These are phyloP conservation scores for Gossypium aridum DNA, from an alignment of 441 rosid species.

Conservation along the genomic window DNA sequence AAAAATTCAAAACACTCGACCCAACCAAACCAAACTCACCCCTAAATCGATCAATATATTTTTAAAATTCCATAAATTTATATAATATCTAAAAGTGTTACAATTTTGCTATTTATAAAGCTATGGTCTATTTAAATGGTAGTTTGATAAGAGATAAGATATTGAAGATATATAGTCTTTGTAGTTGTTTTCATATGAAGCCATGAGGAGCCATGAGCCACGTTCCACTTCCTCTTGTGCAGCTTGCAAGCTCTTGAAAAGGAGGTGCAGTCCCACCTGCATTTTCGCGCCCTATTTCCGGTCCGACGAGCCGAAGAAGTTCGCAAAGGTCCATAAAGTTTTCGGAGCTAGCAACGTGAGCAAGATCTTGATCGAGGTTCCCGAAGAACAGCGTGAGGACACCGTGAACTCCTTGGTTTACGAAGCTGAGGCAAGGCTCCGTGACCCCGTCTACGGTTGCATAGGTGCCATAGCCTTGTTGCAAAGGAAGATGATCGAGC, in stretches of 20 bases:
- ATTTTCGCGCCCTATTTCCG: conserved; percentile 83
- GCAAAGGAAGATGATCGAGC: conserved; percentile 69
- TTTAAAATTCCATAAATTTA: too few species aligned
- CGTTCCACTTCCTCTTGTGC: conserved; percentile 86
- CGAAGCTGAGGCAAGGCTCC: conserved; percentile 86
- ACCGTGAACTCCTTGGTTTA: conserved; percentile 78
- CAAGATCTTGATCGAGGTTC: conserved; percentile 74
- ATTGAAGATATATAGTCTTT: conserved; percentile 4
- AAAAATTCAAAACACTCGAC: too few species aligned
- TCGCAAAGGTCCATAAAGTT: conserved; percentile 81
- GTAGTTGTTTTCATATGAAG: conserved; percentile 25
- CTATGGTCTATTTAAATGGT: not conserved
- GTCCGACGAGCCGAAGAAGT: conserved; percentile 59
- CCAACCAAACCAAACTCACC: too few species aligned
- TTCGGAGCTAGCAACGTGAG: conserved; percentile 95
- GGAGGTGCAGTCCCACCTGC: conserved; percentile 69
- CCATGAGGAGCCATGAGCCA: conserved; percentile 70
- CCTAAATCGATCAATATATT: too few species aligned
- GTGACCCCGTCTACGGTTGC: conserved; percentile 89
- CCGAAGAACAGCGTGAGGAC: conserved; percentile 85
- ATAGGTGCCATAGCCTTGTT: conserved; percentile 81
- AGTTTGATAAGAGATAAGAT: conserved; percentile 13
- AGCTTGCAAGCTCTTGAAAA: conserved; percentile 82
- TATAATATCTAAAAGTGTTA: not conserved
- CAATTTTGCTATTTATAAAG: not conserved